Evolutionary conservation across 139 green algal genomes (phyloP).

Genomic region (Pleodorina starrii): DNA sequence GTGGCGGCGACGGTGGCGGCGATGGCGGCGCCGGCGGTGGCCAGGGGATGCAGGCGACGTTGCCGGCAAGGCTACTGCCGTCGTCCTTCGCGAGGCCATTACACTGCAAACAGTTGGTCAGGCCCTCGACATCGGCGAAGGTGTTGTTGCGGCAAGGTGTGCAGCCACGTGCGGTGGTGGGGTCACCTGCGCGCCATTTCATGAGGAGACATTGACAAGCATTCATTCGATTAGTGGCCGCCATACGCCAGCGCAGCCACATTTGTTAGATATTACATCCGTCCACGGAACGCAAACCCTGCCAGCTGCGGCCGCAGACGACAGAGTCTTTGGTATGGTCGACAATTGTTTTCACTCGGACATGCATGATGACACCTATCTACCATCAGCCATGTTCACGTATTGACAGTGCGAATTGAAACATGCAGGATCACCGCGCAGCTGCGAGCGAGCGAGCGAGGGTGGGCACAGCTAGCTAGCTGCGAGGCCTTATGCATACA

Average conservation of each 20-base stretch:
- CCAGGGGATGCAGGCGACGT: background rate
- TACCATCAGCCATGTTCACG: too few species aligned
- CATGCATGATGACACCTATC: too few species aligned
- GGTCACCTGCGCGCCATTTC: slow-evolving; percentile 10
- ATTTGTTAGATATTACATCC: background rate
- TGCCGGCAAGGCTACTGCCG: background rate
- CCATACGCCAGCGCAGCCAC: background rate
- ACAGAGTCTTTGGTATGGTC: too few species aligned
- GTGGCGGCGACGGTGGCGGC: too few species aligned
- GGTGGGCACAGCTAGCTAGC: background rate
- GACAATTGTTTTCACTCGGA: too few species aligned
- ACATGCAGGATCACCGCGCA: background rate
- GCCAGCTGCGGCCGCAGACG: background rate
- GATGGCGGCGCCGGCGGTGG: background rate
- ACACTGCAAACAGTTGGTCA: background rate
- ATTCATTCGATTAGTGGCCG: background rate
- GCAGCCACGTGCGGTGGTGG: background rate
- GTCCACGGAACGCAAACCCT: background rate
- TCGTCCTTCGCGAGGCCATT: background rate
- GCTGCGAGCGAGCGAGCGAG: background rate
- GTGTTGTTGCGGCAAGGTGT: background rate
- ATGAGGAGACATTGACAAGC: too few species aligned
- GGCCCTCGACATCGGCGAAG: background rate
- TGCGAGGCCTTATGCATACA: background rate
- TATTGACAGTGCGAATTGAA: too few species aligned